Percentiles rank a stretch among this genome's conserved stretches.
These are phyloP conservation scores for Dactylellina haptotyla DNA, from an alignment of 2,329 filamentous ascomycete genomes.

Conservation along the genomic window DNA sequence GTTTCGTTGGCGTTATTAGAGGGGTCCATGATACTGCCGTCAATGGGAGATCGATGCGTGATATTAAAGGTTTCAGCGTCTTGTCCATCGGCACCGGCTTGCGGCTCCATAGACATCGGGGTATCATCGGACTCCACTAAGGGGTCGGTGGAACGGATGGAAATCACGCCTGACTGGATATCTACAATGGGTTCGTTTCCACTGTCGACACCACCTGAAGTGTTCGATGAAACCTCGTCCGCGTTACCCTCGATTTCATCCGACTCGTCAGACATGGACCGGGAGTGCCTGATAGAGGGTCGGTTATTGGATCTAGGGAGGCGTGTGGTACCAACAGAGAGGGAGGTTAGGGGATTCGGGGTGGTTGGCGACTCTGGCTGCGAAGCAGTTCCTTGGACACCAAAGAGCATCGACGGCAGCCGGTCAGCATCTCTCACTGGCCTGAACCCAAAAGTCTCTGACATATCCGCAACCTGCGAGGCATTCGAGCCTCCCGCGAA, in stretches of 20 bases:
- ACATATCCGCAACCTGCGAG: constrained; percentile 69
- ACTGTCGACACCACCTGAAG: constrained; percentile 79
- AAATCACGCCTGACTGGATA: constrained; percentile 80
- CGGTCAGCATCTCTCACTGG: constrained; percentile 84
- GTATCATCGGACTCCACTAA: constrained; percentile 77
- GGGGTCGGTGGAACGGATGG: constrained; percentile 80
- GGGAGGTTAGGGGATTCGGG: constrained; percentile 73
- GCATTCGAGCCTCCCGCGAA: constrained; percentile 71
- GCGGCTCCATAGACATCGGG: constrained; percentile 77
- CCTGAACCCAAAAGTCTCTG: constrained; percentile 77
- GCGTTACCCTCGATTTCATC: constrained; percentile 78
- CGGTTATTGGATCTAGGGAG: constrained; percentile 68
- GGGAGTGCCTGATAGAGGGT: constrained; percentile 84
- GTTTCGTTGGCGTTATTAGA: constrained; percentile 74
- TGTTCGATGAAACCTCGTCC: constrained; percentile 83
- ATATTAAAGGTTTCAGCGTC: constrained; percentile 94
- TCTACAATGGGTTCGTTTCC: constrained; percentile 77
- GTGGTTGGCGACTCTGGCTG: constrained; percentile 92
- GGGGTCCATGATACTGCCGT: constrained; percentile 83
- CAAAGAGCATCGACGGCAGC: constrained; percentile 77
- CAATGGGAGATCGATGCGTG: constrained; percentile 82
- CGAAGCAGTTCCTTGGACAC: constrained; percentile 72
- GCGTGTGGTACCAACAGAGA: constrained; percentile 55
- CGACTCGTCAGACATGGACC: constrained; percentile 83
- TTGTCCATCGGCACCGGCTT: constrained; percentile 83